A percentile compares a stretch with the other conserved stretches of the same genome.
phyloP scores from a whole-genome alignment of 768 basidiomycete genomes.

The Termitomyces sp. region DNA sequence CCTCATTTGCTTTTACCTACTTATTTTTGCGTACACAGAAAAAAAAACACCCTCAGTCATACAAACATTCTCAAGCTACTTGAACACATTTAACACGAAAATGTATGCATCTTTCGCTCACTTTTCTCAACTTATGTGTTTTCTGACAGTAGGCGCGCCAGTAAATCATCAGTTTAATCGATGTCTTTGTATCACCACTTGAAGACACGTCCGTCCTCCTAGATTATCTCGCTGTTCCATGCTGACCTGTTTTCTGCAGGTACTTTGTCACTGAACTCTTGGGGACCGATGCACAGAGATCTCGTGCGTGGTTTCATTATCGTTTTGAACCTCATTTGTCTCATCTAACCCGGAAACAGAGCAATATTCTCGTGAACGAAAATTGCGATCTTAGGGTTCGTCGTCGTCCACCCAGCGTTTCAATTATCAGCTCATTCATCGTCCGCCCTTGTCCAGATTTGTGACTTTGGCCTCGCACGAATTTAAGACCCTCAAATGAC shows the following conservation, averaged over 20 bases:
- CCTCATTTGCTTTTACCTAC: too few relatives aligned
- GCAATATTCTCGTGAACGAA: constrained; percentile 99
- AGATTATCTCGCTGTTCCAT: constrained; percentile 1
- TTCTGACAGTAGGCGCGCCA: neutral
- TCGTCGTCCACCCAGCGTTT: neutral
- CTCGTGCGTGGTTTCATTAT: constrained; percentile 47
- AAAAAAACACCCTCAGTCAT: too few relatives aligned
- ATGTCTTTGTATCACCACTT: constrained; percentile 99
- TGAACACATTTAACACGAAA: constrained; percentile 98
- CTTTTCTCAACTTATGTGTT: neutral
- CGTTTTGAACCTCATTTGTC: neutral
- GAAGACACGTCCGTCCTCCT: constrained; percentile 78
- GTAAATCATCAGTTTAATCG: constrained; percentile 98
- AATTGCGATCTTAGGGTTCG: constrained; percentile 96
- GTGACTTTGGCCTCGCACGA: constrained; percentile 97
- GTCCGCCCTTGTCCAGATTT: constrained; percentile 55
- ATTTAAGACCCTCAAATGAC: constrained; percentile 99
- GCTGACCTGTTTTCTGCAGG: constrained; percentile 33
- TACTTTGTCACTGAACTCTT: constrained; percentile 99
- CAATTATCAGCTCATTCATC: neutral
- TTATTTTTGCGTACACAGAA: too few relatives aligned
- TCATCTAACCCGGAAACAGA: constrained; percentile 75
- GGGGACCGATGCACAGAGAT: constrained; percentile 98
- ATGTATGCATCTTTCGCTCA: constrained; percentile 45
- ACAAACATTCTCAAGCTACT: constrained; percentile 96